Evolutionary conservation across 2,329 filamentous ascomycete genomes (phyloP), one percentile per base, ranked within the genome.

Genomic region (Dactylellina parvicollis): DNA sequence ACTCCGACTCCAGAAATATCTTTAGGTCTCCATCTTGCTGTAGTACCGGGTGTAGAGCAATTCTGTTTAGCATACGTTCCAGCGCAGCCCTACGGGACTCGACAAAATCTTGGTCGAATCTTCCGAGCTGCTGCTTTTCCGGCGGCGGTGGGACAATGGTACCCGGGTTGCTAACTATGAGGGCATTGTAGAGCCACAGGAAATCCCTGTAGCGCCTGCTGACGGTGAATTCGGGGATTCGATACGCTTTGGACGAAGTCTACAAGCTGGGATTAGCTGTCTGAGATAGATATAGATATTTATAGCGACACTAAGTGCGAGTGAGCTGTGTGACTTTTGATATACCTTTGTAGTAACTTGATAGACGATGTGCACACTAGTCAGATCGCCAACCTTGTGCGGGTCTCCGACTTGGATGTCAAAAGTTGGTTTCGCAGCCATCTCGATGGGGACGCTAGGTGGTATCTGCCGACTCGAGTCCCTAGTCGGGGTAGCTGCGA

Each of bases 21-120:
- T 99, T 99, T 75, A 99, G 82, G 79, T 99, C 95, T 4, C 87
- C 89, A 79, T 99, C 95, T 78, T 96, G 92, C 80, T 98, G 95
- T 76, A 99, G 84, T 32, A 92, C 91, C 5, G 92, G 90, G 80
- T 99, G 95, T 9, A 88, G 87, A 1, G 94, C 92, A 72, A 89
- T 95, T 84, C 96, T 98, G 86, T 97, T 98, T 61, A 97, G 84
- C 95, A 99, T 99, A 80, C 95, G 92, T 82, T 99, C 95, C 69
- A 99, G 83, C 12, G 95, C 95, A 74, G 92, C 91, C 77, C 95
- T 87, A 78, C 95, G 86, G 44, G 91, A 92, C 81, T 99, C 95
- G 75, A 99, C 92, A 81, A 99, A 99, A 80, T 97, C 96, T 76
- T 88, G 91, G 81, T 99, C 94, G 79, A 99, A 99, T 38, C 95